Evolutionary conservation across 306 rosid genomes (phyloP).

Genomic region (Trifolium subterraneum): DNA sequence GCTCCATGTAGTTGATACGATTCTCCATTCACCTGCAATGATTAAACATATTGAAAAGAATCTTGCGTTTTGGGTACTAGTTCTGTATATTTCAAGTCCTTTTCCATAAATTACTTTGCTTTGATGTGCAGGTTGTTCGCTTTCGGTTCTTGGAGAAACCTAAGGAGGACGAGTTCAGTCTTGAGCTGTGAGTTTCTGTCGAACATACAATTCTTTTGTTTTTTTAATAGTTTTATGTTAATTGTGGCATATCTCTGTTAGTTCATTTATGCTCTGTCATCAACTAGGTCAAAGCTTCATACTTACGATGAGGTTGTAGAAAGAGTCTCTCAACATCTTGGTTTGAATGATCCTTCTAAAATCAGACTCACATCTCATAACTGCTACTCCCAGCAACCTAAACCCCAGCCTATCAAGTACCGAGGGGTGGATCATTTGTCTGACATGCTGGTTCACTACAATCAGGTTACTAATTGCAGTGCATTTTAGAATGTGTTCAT

Average conservation of each 20-base stretch:
- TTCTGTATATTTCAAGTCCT: neutral
- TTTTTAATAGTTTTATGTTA: neutral
- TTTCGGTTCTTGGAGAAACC: conserved; percentile 88
- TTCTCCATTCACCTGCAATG: neutral
- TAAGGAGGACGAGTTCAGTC: conserved; percentile 84
- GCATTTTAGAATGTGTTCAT: neutral
- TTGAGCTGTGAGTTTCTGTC: conserved; percentile 73
- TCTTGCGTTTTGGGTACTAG: conserved; percentile 7
- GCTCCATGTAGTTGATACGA: neutral
- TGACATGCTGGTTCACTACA: conserved; percentile 81
- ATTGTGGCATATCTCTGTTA: neutral
- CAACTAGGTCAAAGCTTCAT: conserved; percentile 60
- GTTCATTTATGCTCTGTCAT: conserved; percentile 22
- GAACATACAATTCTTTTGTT: neutral
- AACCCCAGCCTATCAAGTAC: conserved; percentile 39
- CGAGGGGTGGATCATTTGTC: conserved; percentile 76
- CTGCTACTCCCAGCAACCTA: conserved; percentile 57
- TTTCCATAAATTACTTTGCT: conserved; percentile 16
- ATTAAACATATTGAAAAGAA: neutral
- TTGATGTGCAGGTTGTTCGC: conserved; percentile 76
- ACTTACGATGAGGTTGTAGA: conserved; percentile 68
- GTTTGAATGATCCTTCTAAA: conserved; percentile 74
- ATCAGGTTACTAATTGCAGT: conserved; percentile 60
- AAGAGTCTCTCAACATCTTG: conserved; percentile 63
- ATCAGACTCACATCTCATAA: conserved; percentile 82